These are phyloP conservation scores for Solanum paucissectum DNA, from an alignment of 257 asterid genomes.

Conservation along the genomic window DNA sequence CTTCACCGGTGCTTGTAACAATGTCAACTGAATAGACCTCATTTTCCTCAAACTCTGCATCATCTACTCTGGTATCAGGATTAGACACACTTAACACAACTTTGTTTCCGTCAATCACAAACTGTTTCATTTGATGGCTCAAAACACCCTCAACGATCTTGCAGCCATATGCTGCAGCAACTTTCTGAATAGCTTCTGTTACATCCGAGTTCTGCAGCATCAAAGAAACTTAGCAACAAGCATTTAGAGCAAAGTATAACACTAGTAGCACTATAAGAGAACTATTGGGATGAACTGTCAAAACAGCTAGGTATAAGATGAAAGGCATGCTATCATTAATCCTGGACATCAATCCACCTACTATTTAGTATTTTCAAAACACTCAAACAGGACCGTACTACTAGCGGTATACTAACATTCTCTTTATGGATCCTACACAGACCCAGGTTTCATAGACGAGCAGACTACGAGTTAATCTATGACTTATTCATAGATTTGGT, in stretches of 20 bases:
- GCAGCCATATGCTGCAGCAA: constrained; percentile 93
- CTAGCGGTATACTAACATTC: not conserved
- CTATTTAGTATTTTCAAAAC: not conserved
- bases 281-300: not conserved
- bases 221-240: not conserved
- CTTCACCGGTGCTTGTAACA: constrained; percentile 91
- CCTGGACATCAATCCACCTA: not conserved
- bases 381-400: not conserved
- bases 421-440: not conserved
- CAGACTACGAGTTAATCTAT: not conserved
- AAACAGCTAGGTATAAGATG: not conserved
- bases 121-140: constrained; percentile 90
- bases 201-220: constrained; percentile 7
- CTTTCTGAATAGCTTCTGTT: constrained; percentile 27
- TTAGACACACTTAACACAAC: constrained; percentile 55
- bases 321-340: not conserved
- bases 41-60: constrained; percentile 76
- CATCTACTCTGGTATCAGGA: constrained; percentile 87
- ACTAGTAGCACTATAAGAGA: not conserved
- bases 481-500: not conserved
- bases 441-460: not conserved
- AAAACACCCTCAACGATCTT: constrained; percentile 86
- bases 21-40: constrained; percentile 81
- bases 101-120: constrained; percentile 90
- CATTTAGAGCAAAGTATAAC: not conserved